Conservation (phyloP, 306 rosid genomes). For the Cucumis cinereus region DNA sequence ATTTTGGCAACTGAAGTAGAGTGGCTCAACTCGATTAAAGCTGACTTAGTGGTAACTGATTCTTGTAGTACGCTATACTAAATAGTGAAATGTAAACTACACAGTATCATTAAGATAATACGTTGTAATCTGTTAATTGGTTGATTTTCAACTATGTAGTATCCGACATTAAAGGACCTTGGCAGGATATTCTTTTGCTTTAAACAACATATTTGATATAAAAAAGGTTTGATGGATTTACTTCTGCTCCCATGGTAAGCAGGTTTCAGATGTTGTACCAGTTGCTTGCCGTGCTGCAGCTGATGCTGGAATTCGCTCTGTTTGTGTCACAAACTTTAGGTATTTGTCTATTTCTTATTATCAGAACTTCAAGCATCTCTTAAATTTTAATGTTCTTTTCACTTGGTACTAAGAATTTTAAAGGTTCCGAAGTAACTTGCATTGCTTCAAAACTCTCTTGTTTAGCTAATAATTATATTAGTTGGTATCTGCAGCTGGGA, state of each 20-base stretch:
- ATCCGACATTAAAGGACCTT: background rate
- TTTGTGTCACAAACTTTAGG: constrained; percentile 97
- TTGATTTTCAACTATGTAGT: background rate
- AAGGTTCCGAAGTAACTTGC: background rate
- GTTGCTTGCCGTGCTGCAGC: constrained; percentile 99
- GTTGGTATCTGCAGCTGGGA: constrained; percentile 68
- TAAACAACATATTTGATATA: background rate
- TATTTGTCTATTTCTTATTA: constrained; percentile 4
- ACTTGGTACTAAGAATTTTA: background rate
- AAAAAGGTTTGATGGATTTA: background rate
- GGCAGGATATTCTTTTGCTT: background rate
- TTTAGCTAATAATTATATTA: background rate
- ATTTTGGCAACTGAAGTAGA: constrained; percentile 67
- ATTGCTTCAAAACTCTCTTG: background rate
- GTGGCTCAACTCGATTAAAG: constrained; percentile 86
- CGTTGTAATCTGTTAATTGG: background rate
- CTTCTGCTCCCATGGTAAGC: constrained; percentile 13
- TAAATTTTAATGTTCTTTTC: background rate
- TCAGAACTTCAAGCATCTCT: background rate
- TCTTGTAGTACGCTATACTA: background rate
- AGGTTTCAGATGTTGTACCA: constrained; percentile 98
- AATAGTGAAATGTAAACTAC: background rate
- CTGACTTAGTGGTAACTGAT: constrained; percentile 73
- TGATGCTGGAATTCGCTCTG: constrained; percentile 95
- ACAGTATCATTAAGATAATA: background rate